Evolutionary conservation across 768 basidiomycete species (phyloP).

Genomic region (Pholiota molesta): DNA sequence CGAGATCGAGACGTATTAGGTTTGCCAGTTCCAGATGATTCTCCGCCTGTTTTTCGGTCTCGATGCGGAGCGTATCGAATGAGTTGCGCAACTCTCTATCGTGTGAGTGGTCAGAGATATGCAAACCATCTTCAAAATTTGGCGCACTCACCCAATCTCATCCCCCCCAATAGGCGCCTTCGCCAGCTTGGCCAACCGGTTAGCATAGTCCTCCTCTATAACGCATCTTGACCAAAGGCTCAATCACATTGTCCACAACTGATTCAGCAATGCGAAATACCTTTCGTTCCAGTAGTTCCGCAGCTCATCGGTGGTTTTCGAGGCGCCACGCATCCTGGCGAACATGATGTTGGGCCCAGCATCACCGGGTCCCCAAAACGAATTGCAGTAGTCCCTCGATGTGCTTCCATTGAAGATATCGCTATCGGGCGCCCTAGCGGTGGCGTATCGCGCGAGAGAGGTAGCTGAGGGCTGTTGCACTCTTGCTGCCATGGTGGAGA

Average conservation of each 20-base stretch:
- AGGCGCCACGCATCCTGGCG: slow-evolving; percentile 83
- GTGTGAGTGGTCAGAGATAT: background rate
- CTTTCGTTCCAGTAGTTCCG: slow-evolving; percentile 91
- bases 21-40: slow-evolving; percentile 74
- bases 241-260: slow-evolving; percentile 9
- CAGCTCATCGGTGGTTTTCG: slow-evolving; percentile 87
- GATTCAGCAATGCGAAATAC: slow-evolving; percentile 46
- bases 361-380: slow-evolving; percentile 91
- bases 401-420: slow-evolving; percentile 45
- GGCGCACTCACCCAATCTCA: slow-evolving; percentile 81
- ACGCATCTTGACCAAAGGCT: slow-evolving; percentile 52
- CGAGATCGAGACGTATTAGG: slow-evolving; percentile 73
- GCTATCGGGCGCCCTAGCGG: slow-evolving; percentile 47
- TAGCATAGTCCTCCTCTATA: slow-evolving; percentile 96
- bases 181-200: slow-evolving; percentile 76
- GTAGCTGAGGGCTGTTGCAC: slow-evolving; percentile 69
- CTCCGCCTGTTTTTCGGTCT: slow-evolving; percentile 81
- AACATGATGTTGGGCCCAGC: slow-evolving; percentile 88
- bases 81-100: slow-evolving; percentile 78
- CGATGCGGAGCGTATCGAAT: slow-evolving; percentile 75
- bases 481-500: slow-evolving; percentile 56
- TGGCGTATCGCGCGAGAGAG: slow-evolving; percentile 66
- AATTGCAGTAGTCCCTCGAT: slow-evolving; percentile 85
- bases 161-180: slow-evolving; percentile 79
- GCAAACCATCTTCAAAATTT: background rate